Evolutionary conservation across 306 rosid species (phyloP).

Genomic region (Vigna angularis): DNA sequence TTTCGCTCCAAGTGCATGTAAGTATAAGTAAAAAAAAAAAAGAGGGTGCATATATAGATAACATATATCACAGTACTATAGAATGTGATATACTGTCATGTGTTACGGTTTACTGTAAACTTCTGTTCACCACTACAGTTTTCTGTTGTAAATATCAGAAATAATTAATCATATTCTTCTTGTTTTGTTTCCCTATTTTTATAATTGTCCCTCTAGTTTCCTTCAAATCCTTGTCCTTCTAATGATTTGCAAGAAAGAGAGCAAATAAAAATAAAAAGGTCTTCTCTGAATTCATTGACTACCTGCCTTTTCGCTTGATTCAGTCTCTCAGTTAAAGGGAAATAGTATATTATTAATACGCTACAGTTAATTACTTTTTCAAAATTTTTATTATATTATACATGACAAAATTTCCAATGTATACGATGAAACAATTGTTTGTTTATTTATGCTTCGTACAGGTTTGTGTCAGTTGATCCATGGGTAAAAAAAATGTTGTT

Average conservation of each 20-base stretch:
- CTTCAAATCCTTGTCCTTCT: slow-evolving; percentile 21
- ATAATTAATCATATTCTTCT: slow-evolving; percentile 18
- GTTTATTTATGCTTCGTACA: not conserved
- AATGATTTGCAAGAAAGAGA: slow-evolving; percentile 21
- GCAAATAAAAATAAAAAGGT: not conserved
- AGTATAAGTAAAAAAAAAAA: slow-evolving; percentile 14
- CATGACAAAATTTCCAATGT: not conserved
- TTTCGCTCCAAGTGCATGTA: slow-evolving; percentile 52
- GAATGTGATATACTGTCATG: slow-evolving; percentile 42
- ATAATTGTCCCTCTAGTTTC: slow-evolving; percentile 14
- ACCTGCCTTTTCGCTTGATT: slow-evolving; percentile 41
- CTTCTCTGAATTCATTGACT: not conserved
- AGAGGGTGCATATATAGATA: not conserved
- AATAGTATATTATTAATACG: not conserved
- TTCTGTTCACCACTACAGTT: slow-evolving; percentile 43
- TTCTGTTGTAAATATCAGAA: slow-evolving; percentile 47
- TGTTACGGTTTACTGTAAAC: slow-evolving; percentile 44
- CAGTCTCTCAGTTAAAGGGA: not conserved
- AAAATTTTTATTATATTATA: no score
- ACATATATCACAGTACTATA: slow-evolving; percentile 36
- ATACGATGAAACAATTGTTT: no score
- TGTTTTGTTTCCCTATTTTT: slow-evolving; percentile 32
- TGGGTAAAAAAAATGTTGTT: not conserved
- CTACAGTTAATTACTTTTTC: not conserved
- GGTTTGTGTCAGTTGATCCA: not conserved